These are phyloP conservation scores for Calonectria fujianensis DNA, from an alignment of 2,329 filamentous ascomycete species.

Conservation along the genomic window DNA sequence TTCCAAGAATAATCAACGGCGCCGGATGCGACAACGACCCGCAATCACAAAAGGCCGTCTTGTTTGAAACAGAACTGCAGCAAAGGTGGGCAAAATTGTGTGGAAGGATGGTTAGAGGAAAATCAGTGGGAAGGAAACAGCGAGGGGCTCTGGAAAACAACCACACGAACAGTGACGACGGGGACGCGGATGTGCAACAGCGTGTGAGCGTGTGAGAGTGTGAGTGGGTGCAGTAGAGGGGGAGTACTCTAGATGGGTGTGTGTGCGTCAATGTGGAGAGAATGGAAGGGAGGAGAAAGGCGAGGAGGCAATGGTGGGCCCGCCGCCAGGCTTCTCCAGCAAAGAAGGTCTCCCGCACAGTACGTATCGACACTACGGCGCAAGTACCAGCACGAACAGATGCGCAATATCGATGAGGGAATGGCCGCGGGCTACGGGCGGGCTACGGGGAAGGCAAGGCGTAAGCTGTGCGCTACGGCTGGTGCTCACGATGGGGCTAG, in stretches of 20 bases:
- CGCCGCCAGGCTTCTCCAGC: constrained; percentile 36
- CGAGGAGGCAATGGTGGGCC: constrained; percentile 52
- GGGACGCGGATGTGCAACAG: constrained; percentile 41
- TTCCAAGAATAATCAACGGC: constrained; percentile 39
- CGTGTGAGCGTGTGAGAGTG: constrained; percentile 46
- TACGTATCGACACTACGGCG: constrained; percentile 40
- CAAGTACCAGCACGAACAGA: constrained; percentile 27
- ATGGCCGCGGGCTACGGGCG: constrained; percentile 3
- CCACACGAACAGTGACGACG: constrained; percentile 43
- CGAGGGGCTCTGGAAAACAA: constrained; percentile 49
- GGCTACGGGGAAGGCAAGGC: constrained; percentile 6
- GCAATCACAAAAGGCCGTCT: constrained; percentile 30
- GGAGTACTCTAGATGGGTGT: constrained; percentile 47
- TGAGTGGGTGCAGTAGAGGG: constrained; percentile 46
- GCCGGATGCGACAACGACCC: constrained; percentile 46
- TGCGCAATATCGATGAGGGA: constrained; percentile 11
- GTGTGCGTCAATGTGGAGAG: constrained; percentile 54
- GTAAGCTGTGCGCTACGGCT: background rate
- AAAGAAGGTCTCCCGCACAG: constrained; percentile 47
- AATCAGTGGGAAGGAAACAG: constrained; percentile 43
- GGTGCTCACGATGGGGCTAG: constrained; percentile 12
- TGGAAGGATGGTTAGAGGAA: constrained; percentile 38
- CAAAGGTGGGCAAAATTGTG: constrained; percentile 30
- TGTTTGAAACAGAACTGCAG: constrained; percentile 30
- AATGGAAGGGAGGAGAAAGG: constrained; percentile 57